Evolutionary conservation across 225 moss, liverwort and hornwort genomes (phyloP), one percentile per base, ranked within the genome.

Genomic region (Bryum argenteum): DNA sequence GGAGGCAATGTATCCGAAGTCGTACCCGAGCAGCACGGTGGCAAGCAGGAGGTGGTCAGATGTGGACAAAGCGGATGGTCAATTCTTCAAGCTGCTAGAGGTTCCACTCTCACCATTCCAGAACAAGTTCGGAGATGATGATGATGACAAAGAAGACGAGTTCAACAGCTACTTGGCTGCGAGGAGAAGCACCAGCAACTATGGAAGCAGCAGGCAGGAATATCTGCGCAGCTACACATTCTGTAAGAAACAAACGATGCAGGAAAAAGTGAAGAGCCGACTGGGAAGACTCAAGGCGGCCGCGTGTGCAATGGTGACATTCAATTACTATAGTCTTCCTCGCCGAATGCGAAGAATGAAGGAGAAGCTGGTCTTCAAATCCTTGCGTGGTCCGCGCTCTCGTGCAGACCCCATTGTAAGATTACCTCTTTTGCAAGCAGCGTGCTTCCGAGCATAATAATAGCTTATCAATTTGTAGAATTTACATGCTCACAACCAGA

Each of bases 181-280:
- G 6, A 15, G 45, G 12, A 15, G 45, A 4, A 15, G 9, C 28
- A 54, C 33, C 45, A 78, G 74, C 26, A 70, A 73, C 42, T 66
- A 61, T 43, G 28, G 76, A 22, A 66, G 77, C 60, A 82, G 61
- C 71, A 70, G 88, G 73, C 80, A 81, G 78, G 82, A 78, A 63
- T 88, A 76, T 65, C 66, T 88, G 66, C 83, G 88, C 15, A 82
- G 82, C 54, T 88, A 73, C 83, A 88, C 78, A 18, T 88, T 88
- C 71, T 80, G 75, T 54, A 73, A 73, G 76, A 63, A 80, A 38
- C 59, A 73, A 59, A 69, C 82, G 41, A 13, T 77, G 71, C 73
- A 61, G 51, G 83, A 83, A 70, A 74, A 71, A 67, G 65, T 83
- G 61, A 70, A 62, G 66, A 70, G 59, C 11, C 56, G 73, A 41